A percentile compares a stretch with the other conserved stretches of the same genome.
These are phyloP conservation scores for Penicillium sp. DNA, from an alignment of 2,329 filamentous ascomycete species.

Conservation along the genomic window DNA sequence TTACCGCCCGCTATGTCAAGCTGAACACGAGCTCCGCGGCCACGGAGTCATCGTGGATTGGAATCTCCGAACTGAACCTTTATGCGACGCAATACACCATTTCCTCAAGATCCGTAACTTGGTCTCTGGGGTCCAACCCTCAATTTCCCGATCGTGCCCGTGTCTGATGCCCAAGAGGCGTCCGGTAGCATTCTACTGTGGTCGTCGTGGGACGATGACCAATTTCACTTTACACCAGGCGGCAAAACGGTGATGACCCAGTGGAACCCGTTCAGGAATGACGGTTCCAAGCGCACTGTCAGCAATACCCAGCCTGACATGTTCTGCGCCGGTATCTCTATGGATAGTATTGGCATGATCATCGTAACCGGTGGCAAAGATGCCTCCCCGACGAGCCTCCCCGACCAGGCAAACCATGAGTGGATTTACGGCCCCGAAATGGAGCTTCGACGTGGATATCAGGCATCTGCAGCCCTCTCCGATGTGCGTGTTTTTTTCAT, in stretches of 20 bases:
- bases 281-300: slow-evolving; percentile 19
- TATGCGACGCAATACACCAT: slow-evolving; percentile 10
- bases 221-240: slow-evolving; percentile 18
- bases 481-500: slow-evolving; percentile 61
- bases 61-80: too few species aligned
- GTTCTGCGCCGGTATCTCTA: slow-evolving; percentile 51
- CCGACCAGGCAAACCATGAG: slow-evolving; percentile 4
- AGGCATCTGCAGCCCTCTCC: slow-evolving; percentile 53
- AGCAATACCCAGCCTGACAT: slow-evolving; percentile 32
- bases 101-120: slow-evolving; percentile 16
- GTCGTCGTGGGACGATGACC: slow-evolving; percentile 21
- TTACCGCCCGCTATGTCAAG: slow-evolving; percentile 7
- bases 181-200: slow-evolving; percentile 20
- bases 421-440: slow-evolving; percentile 45
- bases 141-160: slow-evolving; percentile 31
- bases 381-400: slow-evolving; percentile 53
- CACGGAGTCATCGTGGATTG: too few species aligned
- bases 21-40: too few species aligned
- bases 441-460: slow-evolving; percentile 55
- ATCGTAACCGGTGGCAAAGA: slow-evolving; percentile 59
- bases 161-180: slow-evolving; percentile 23
- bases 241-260: slow-evolving; percentile 22
- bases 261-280: slow-evolving; percentile 11
- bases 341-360: slow-evolving; percentile 52
- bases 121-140: slow-evolving; percentile 32